These are phyloP conservation scores for Claviceps pazoutovae DNA, from an alignment of 2,329 filamentous ascomycete species.

Conservation along the genomic window DNA sequence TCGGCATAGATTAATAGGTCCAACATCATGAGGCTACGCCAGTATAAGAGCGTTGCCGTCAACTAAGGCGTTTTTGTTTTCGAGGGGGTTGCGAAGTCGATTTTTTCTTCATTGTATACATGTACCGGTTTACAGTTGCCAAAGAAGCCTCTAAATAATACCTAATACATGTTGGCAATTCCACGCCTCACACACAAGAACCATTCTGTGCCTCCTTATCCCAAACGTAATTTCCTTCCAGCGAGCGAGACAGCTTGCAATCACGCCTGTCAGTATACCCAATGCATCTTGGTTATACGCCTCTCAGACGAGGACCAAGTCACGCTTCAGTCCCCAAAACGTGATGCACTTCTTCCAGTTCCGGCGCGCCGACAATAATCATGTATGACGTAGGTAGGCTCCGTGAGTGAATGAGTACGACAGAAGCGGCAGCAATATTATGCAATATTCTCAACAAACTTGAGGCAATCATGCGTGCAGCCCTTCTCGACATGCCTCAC, in stretches of 20 bases:
- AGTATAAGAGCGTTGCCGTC: constrained; percentile 12
- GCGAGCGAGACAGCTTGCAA: too few species aligned
- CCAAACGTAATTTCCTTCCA: too few species aligned
- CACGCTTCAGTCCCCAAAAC: too few species aligned
- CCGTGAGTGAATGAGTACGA: not conserved
- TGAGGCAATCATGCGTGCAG: not conserved
- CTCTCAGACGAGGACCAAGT: too few species aligned
- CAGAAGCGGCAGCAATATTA: not conserved
- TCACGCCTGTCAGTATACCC: too few species aligned
- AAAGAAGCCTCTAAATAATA: constrained; percentile 4
- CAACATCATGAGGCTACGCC: constrained; percentile 8
- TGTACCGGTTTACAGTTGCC: not conserved
- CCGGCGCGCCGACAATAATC: too few species aligned
- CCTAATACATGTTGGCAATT: not conserved
- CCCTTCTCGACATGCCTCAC: not conserved
- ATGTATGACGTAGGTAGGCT: too few species aligned
- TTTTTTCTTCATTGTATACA: constrained; percentile 12
- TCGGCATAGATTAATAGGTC: constrained; percentile 6
- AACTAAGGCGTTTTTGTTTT: constrained; percentile 15
- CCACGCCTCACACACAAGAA: too few species aligned
- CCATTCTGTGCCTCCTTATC: too few species aligned
- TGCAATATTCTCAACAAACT: not conserved
- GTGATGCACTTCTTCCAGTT: too few species aligned
- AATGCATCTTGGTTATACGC: too few species aligned
- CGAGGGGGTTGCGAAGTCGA: constrained; percentile 7